These are phyloP conservation scores for bread wheat (Triticum aestivum) DNA, from an alignment of 176 grass and related monocot species.

Conservation along the genomic window DNA sequence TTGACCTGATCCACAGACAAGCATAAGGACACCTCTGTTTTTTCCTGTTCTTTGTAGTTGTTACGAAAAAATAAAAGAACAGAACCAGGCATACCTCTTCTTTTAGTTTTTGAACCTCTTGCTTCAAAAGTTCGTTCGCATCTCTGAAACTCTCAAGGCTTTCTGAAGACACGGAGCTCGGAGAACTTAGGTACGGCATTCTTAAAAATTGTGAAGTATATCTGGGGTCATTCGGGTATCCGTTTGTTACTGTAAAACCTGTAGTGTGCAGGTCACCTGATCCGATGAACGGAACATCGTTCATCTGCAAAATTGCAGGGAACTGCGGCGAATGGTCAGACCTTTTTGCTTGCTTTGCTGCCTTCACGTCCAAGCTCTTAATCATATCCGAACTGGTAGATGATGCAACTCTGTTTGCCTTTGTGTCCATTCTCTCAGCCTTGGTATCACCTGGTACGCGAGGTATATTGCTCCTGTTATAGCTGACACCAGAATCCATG, in stretches of 20 bases:
- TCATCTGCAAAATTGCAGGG: constrained; percentile 64
- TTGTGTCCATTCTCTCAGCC: constrained; percentile 49
- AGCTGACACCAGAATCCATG: constrained; percentile 56
- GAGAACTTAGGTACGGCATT: constrained; percentile 49
- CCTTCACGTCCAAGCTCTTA: constrained; percentile 79
- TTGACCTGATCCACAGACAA: constrained; percentile 54
- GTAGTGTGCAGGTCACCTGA: constrained; percentile 46
- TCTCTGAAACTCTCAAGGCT: constrained; percentile 64
- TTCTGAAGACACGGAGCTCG: constrained; percentile 44
- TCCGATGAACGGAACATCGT: constrained; percentile 63
- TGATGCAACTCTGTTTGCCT: constrained; percentile 33
- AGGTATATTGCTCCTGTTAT: constrained; percentile 31
- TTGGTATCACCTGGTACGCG: constrained; percentile 40
- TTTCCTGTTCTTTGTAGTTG: neutral
- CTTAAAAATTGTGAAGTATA: constrained; percentile 46
- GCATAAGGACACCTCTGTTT: neutral
- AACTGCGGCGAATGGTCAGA: constrained; percentile 42
- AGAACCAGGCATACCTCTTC: constrained; percentile 60
- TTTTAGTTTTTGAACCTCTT: constrained; percentile 87
- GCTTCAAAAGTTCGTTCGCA: constrained; percentile 79
- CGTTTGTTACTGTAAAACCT: constrained; percentile 23
- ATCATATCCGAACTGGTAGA: constrained; percentile 82
- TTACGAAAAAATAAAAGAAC: neutral
- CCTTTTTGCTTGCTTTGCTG: constrained; percentile 74
- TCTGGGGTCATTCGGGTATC: constrained; percentile 31